phyloP scores from a whole-genome alignment of 306 rosid genomes.

The Malus sieversii region DNA sequence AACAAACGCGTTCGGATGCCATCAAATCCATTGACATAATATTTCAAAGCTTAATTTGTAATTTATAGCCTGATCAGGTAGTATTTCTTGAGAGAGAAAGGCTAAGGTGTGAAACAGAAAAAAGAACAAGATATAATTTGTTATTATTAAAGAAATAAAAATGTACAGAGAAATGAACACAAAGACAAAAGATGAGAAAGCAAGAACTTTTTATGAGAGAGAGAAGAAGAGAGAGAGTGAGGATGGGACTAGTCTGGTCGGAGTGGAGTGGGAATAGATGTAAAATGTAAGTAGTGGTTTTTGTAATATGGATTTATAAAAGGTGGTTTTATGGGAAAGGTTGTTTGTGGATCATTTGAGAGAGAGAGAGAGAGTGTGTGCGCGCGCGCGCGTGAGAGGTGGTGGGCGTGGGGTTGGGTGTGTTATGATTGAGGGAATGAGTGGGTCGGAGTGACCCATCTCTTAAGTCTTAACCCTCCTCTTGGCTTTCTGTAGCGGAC shows the following conservation, averaged over 20 bases:
- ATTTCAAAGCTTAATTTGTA: slow-evolving; percentile 11
- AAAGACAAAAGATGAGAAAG: neutral
- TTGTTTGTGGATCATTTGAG: slow-evolving; percentile 20
- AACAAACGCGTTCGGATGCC: slow-evolving; percentile 96
- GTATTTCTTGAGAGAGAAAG: neutral
- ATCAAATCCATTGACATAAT: slow-evolving; percentile 84
- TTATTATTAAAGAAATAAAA: slow-evolving; percentile 2
- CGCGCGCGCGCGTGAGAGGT: neutral
- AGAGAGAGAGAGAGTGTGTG: neutral
- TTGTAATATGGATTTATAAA: slow-evolving; percentile 18
- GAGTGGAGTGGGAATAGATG: slow-evolving; percentile 40
- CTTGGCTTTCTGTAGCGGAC: slow-evolving; percentile 75
- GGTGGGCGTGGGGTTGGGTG: slow-evolving; percentile 8
- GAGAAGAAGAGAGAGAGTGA: slow-evolving; percentile 32
- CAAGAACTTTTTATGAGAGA: slow-evolving; percentile 5
- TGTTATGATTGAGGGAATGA: slow-evolving; percentile 84
- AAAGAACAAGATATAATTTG: neutral
- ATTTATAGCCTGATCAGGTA: slow-evolving; percentile 17
- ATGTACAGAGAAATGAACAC: slow-evolving; percentile 14
- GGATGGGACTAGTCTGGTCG: slow-evolving; percentile 80
- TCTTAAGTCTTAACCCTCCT: slow-evolving; percentile 6
- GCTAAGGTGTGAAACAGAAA: neutral
- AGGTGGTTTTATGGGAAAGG: slow-evolving; percentile 43
- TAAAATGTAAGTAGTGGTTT: slow-evolving; percentile 27
- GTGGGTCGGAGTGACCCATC: slow-evolving; percentile 84